Base-by-base conservation (phyloP, 176 grass and related monocot genomes). In the Panicum miliaceum region DNA sequence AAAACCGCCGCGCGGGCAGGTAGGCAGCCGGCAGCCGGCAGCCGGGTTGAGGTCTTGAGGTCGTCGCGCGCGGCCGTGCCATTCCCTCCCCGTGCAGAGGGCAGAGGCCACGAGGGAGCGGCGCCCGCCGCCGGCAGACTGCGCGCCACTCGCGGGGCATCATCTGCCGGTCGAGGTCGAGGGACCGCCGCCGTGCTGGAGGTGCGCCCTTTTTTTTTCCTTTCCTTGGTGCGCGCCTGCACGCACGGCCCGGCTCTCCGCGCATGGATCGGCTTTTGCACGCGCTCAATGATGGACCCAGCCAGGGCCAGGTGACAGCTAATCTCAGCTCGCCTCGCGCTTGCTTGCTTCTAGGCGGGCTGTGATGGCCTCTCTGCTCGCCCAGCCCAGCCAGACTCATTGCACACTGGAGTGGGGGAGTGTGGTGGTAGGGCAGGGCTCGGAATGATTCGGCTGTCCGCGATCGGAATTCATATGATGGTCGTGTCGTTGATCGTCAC, bases 261-360 rank as follows among this genome's bases (percentile, higher is more conserved):
- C n/a, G 50, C 45, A 53, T 34, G 75, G 64, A 73, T 75, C 76
- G 32, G 41, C 82, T 70, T 47, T 84, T 41, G 77, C 88, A 85
- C 62, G 85, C 77, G 77, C 82, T 70, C 82, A 54, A 89, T 81
- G 29, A 89, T 89, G 70, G 56, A 12, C 26, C 27, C 18, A 7
- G 0, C 20, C 12, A 47, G 38, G 68, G 2, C 47, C 68, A 37
- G 35, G 64, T 66, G 82, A 75, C 69, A 89, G 60, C 87, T 80
- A 66, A 60, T 41, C 18, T 38, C 58, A 20, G 18, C 71, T 69
- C 64, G 52, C 76, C 27, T 50, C 73, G 62, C 69, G n/a, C 77
- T 36, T 64, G n/a, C 77, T 36, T 64, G 35, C 18, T 20, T 69
- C 50, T 8, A 80, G 68, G 40, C 1, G 42, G 22, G 29, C 29